phyloP scores from a whole-genome alignment of 768 basidiomycete species.

The Auricularia heimuer region DNA sequence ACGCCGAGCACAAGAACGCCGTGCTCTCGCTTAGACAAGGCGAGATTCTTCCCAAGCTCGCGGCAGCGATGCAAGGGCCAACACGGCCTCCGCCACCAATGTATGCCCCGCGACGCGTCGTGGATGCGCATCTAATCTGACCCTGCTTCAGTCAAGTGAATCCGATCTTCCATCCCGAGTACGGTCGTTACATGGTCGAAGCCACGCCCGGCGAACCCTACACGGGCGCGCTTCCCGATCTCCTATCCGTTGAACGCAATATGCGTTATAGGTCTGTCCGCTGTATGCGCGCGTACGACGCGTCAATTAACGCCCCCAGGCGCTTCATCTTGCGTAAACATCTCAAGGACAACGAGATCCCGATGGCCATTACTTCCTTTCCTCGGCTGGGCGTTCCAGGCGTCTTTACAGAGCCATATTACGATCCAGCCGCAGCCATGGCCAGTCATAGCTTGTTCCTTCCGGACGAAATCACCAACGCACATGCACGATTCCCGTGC shows the following conservation, averaged over 20 bases:
- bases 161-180: slow-evolving; percentile 95
- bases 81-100: background rate
- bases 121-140: slow-evolving; percentile 1
- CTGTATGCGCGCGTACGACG: slow-evolving; percentile 57
- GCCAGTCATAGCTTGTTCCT: slow-evolving; percentile 93
- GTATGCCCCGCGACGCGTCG: background rate
- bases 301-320: slow-evolving; percentile 68
- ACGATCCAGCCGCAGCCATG: slow-evolving; percentile 58
- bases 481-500: slow-evolving; percentile 96
- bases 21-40: slow-evolving; percentile 89
- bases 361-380: slow-evolving; percentile 90
- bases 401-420: slow-evolving; percentile 87
- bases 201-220: slow-evolving; percentile 95
- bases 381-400: slow-evolving; percentile 84
- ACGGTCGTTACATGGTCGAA: slow-evolving; percentile 97
- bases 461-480: slow-evolving; percentile 92
- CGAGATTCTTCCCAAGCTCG: slow-evolving; percentile 80
- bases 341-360: slow-evolving; percentile 77
- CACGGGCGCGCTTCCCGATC: slow-evolving; percentile 74
- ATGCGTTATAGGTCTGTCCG: slow-evolving; percentile 76
- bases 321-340: slow-evolving; percentile 77
- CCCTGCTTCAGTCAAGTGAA: slow-evolving; percentile 45
- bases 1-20: slow-evolving; percentile 68
- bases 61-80: slow-evolving; percentile 8
- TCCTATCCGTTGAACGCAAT: slow-evolving; percentile 83